Evolutionary conservation across 148 eudicot species (phyloP), one percentile per base, ranked within the genome.

Genomic region (Diospyros kaki): DNA sequence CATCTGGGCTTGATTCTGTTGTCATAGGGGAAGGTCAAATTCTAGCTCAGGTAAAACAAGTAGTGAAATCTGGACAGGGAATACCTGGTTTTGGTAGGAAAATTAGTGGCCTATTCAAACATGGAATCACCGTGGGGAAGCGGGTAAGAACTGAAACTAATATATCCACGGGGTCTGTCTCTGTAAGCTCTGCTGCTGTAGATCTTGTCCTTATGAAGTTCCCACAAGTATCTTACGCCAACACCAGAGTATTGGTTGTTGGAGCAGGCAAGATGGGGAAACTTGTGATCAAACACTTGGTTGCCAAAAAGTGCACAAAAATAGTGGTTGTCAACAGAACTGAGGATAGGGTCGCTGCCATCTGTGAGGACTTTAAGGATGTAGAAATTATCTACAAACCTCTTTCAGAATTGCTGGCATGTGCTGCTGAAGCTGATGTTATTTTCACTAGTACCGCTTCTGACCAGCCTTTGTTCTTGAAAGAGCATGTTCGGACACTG

Each of bases 251-350:
- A 71, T 76, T 80, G 72, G 86, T 87, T 14, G 87, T 87, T 73
- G 90, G 90, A 80, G 90, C 90, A 14, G 90, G 90, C 55, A 87
- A 87, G 76, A 87, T 87, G 90, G 86, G 90, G 14, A 84, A 87
- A 75, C 82, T 87, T 52, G 90, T 87, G 60, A 82, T 87, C 68
- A 87, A 78, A 58, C 90, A 87, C 79, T 72, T 87, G 73, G 83
- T 81, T 10, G 85, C 86, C 39, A 87, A 83, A 77, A 87, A 87
- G 43, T 82, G 85, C 75, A 78, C 9, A 48, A 78, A 68, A 68
- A 82, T 87, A 76, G 87, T 87, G 15, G 90, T 87, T 41, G 84
- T 84, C 54, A 87, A 87, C 64, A 84, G 90, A 78, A 73, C 87
- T 0, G 81, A 78, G 73, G 90, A 82, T 11, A 87, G 56, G 68